Base-by-base conservation (phyloP, 305 asterid species). In the Striga hermonthica region DNA sequence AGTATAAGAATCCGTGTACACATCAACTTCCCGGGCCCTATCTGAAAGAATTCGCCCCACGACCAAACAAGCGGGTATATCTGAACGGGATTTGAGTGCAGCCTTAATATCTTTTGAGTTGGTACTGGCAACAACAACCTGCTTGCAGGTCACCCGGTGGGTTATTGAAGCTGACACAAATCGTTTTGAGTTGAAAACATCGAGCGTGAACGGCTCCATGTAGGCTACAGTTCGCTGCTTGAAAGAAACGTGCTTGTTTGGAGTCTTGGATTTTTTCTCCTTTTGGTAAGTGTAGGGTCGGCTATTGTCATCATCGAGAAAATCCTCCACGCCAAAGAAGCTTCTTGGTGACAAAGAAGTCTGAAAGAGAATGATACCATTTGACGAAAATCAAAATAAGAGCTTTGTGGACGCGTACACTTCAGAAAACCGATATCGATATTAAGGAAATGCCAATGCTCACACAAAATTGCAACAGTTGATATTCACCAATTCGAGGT, bases 241-340 rank as follows among this genome's bases (percentile, higher is more conserved):
- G 85, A 92, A 92, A 2, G 98, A 92, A 3, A 78, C 69, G 35
- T 86, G 98, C 79, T 87, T 92, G 80, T 78, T 58, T 40, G 87
- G 93, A 74, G 83, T 87, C 70, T 80, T 92, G 0, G 98, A 84
- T 68, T 82, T 90, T 78, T 89, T 92, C 69, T 70, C 96, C 72
- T 90, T 92, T 41, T 87, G 84, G 68, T 84, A 92, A 11, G 94
- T 84, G 81, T 92, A 92, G 12, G 97, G 96, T 41, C 96, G 76
- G 82, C 96, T 90, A 47, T 90, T 90, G 49, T 92, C 86, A 59
- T 92, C 98, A 55, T 92, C 96, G 0, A 87, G 79, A 49, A 86
- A 92, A 80, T 92, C 98, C 76, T 89, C 98, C 8, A 90, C 96
- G 5, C 96, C 97, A 16, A 92, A 92, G 80, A 92, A 92, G 82